These are phyloP conservation scores for Coniferiporia weirii DNA, from an alignment of 1,284 basidiomycete genomes.

Conservation along the genomic window DNA sequence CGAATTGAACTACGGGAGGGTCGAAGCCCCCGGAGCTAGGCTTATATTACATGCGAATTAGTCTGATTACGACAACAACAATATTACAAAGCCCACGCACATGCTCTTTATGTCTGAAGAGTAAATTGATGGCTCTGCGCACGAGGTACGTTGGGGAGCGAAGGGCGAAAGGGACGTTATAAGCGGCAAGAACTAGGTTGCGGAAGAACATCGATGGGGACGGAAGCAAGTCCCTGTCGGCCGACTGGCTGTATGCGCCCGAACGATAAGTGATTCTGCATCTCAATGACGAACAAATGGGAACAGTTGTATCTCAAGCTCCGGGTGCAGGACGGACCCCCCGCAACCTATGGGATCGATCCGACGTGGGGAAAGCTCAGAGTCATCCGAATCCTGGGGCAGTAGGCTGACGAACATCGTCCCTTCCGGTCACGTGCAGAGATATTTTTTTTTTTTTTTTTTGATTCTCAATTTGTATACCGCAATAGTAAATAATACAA, in stretches of 20 bases:
- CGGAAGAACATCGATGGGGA: conserved; percentile 5
- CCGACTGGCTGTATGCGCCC: not conserved
- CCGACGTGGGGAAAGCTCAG: not conserved
- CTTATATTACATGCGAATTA: not conserved
- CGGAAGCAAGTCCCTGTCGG: conserved; percentile 10
- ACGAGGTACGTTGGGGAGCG: not conserved
- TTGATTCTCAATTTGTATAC: too few species aligned
- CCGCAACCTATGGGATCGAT: not conserved
- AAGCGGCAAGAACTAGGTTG: not conserved
- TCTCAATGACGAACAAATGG: too few species aligned
- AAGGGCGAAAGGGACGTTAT: not conserved
- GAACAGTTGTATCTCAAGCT: too few species aligned
- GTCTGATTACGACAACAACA: not conserved
- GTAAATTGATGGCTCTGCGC: not conserved
- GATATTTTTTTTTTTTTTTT: too few species aligned
- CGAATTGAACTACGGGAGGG: not conserved
- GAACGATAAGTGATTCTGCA: too few species aligned
- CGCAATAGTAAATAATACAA: too few species aligned
- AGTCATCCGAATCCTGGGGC: not conserved
- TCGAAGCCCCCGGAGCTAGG: not conserved
- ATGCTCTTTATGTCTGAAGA: not conserved
- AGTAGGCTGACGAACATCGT: not conserved
- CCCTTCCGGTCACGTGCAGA: not conserved
- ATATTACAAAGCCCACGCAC: not conserved
- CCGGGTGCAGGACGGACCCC: too few species aligned